Conservation (phyloP, 176 grass and related monocot genomes). For the Luzula sylvatica region DNA sequence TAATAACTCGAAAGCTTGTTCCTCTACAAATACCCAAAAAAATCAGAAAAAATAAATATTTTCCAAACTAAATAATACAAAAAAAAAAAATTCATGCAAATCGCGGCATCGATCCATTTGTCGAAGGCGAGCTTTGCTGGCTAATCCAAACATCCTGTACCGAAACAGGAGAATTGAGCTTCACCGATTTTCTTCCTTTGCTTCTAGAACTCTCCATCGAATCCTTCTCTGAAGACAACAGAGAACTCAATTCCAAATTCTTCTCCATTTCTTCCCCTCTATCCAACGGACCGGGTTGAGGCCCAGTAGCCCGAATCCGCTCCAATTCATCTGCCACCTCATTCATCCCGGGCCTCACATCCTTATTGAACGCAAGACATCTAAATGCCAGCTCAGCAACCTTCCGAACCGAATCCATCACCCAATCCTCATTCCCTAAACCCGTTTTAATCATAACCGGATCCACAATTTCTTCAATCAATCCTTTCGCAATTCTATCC, state of each 20-base stretch:
- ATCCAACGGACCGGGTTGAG: background rate
- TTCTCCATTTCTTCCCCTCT: background rate
- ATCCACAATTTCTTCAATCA: slow-evolving; percentile 60
- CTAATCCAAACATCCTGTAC: slow-evolving; percentile 59
- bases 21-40: slow-evolving; percentile 3
- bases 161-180: slow-evolving; percentile 44
- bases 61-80: background rate
- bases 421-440: slow-evolving; percentile 24
- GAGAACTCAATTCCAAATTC: background rate
- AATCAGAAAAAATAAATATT: slow-evolving; percentile 1
- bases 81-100: slow-evolving; percentile 8
- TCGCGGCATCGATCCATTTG: slow-evolving; percentile 42
- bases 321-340: slow-evolving; percentile 62
- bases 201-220: background rate
- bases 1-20: background rate
- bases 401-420: slow-evolving; percentile 38
- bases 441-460: slow-evolving; percentile 20
- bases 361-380: slow-evolving; percentile 79
- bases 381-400: slow-evolving; percentile 83
- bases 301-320: slow-evolving; percentile 25
- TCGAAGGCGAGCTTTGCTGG: slow-evolving; percentile 54
- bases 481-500: slow-evolving; percentile 52
- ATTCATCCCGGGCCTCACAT: slow-evolving; percentile 61
- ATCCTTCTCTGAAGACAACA: background rate
- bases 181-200: background rate